A percentile compares a stretch with the other conserved stretches of the same genome.
Evolutionary conservation across 2,329 filamentous ascomycete species (phyloP).

Genomic region (Colletotrichum cordylinicola): DNA sequence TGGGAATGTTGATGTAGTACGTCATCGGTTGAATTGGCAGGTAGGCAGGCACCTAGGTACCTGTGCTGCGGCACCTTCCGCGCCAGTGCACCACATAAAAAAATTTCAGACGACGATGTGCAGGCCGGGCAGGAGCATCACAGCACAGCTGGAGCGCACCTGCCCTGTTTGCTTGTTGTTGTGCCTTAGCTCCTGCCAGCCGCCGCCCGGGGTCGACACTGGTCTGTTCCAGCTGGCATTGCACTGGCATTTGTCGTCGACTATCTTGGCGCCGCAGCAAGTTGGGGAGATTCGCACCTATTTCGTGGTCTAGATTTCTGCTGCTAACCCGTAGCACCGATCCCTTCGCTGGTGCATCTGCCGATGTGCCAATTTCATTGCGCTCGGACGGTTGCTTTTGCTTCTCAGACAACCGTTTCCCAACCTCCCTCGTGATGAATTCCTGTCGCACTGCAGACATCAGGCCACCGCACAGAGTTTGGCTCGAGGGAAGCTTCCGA

Average conservation of each 20-base stretch:
- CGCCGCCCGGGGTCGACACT: not conserved
- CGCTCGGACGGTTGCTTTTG: constrained; percentile 3
- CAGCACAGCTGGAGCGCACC: not conserved
- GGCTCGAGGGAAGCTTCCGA: not conserved
- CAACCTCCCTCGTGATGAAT: constrained; percentile 6
- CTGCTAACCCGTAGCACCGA: not conserved
- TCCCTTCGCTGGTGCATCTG: not conserved
- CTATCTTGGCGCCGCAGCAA: not conserved
- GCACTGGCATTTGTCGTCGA: not conserved
- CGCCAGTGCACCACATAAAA: not conserved
- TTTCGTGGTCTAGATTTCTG: not conserved
- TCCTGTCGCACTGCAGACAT: constrained; percentile 6
- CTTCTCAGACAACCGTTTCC: constrained; percentile 15
- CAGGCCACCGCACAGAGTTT: not conserved
- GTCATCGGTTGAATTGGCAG: constrained; percentile 6
- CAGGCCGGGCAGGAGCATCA: not conserved
- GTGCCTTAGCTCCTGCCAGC: not conserved
- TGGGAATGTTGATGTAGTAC: constrained; percentile 14
- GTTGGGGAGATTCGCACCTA: not conserved
- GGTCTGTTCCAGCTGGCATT: constrained; percentile 2
- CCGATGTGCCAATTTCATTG: not conserved
- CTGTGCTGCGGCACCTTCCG: not conserved
- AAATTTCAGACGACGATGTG: not conserved
- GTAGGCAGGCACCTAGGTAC: not conserved
- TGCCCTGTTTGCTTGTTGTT: not conserved